Conservation (phyloP, 2,329 filamentous ascomycete species). For the Cryphonectria carpinicola region DNA sequence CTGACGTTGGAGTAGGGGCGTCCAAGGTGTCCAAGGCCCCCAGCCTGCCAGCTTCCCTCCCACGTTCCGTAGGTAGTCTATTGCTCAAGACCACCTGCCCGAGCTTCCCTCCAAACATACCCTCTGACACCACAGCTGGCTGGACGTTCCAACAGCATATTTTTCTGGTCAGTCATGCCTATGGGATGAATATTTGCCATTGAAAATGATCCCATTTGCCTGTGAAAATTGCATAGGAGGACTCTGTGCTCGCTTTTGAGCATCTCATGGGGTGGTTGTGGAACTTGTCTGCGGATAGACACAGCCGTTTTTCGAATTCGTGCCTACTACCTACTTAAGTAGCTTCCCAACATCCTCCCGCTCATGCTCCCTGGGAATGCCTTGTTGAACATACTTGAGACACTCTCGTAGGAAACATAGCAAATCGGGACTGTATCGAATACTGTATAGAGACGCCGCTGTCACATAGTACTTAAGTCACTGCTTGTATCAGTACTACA, state of each 20-base stretch:
- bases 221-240: not conserved
- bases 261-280: not conserved
- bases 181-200: not conserved
- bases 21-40: not conserved
- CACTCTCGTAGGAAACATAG: not conserved
- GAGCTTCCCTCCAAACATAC: not conserved
- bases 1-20: constrained; percentile 1
- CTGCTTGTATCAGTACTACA: not conserved
- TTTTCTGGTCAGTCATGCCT: not conserved
- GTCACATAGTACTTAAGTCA: not conserved
- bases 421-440: not conserved
- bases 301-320: not conserved
- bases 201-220: not conserved
- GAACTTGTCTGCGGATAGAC: not conserved
- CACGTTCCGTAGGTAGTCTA: not conserved
- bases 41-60: not conserved
- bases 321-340: not conserved
- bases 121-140: not conserved
- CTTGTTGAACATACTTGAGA: not conserved
- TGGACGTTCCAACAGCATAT: not conserved
- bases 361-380: not conserved
- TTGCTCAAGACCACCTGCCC: not conserved
- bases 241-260: not conserved
- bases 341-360: not conserved
- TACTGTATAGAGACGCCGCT: not conserved